Conservation (phyloP, 2,329 filamentous ascomycete species). For the Mycosphaerella sp. region DNA sequence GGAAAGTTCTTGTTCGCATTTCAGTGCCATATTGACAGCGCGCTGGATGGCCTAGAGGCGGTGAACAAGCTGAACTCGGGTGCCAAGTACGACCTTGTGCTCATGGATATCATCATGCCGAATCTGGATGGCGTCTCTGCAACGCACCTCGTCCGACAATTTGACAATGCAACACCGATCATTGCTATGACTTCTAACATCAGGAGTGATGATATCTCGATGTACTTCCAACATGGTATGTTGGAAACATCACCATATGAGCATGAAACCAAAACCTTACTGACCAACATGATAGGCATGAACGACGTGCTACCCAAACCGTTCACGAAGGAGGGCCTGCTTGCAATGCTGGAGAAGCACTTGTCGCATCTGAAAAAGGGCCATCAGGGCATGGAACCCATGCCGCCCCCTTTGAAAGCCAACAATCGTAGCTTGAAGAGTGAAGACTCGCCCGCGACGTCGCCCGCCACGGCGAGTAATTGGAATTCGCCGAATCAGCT, state of each 20-base stretch:
- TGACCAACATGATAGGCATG: constrained; percentile 60
- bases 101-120: constrained; percentile 79
- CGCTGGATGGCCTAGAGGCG: constrained; percentile 82
- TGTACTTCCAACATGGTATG: constrained; percentile 95
- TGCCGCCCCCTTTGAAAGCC: constrained; percentile 50
- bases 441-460: constrained; percentile 57
- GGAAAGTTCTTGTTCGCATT: constrained; percentile 62
- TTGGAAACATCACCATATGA: neutral
- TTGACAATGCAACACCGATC: constrained; percentile 74
- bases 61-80: constrained; percentile 73
- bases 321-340: constrained; percentile 78
- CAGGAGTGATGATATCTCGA: constrained; percentile 88
- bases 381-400: constrained; percentile 34
- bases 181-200: constrained; percentile 99
- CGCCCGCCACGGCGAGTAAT: constrained; percentile 54
- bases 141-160: constrained; percentile 85
- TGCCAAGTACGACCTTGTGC: constrained; percentile 56
- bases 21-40: constrained; percentile 57
- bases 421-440: constrained; percentile 54
- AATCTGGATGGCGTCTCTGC: constrained; percentile 91
- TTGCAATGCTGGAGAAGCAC: constrained; percentile 80
- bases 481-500: constrained; percentile 60
- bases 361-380: constrained; percentile 71
- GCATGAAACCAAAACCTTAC: neutral
- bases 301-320: constrained; percentile 96